Evolutionary conservation across 306 rosid genomes (phyloP).

Genomic region (Ormosia semicastrata): DNA sequence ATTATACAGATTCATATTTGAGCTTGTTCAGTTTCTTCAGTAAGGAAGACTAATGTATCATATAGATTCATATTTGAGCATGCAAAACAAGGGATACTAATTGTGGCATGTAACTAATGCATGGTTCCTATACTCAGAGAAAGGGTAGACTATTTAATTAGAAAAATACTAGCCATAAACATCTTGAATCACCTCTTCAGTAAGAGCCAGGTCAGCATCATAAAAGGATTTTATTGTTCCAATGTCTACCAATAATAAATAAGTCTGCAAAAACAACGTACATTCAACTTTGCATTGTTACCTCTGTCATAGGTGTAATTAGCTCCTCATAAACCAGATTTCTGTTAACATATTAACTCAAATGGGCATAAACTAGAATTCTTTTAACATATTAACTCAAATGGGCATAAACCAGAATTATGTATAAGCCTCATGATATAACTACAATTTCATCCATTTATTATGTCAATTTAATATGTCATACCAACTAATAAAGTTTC

Average conservation of each 20-base stretch:
- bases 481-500: too few species aligned
- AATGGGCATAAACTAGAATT: too few species aligned
- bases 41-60: not conserved
- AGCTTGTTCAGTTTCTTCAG: constrained; percentile 81
- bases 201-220: constrained; percentile 84
- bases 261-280: constrained; percentile 53
- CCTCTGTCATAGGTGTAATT: not conserved
- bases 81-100: not conserved
- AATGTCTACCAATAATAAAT: constrained; percentile 88
- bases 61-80: too few species aligned
- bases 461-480: too few species aligned
- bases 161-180: not conserved
- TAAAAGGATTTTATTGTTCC: constrained; percentile 83
- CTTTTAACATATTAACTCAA: too few species aligned
- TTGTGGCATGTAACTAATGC: not conserved
- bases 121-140: not conserved
- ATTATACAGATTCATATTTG: constrained; percentile 90
- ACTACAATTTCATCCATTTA: too few species aligned
- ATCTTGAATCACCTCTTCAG: constrained; percentile 62
- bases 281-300: not conserved
- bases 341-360: too few species aligned
- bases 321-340: not conserved
- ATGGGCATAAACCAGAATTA: too few species aligned
- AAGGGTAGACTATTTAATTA: not conserved
- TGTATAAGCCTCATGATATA: too few species aligned